These are phyloP conservation scores for Kluyveromyces siamensis DNA, from an alignment of 805 yeast genomes.

Conservation along the genomic window DNA sequence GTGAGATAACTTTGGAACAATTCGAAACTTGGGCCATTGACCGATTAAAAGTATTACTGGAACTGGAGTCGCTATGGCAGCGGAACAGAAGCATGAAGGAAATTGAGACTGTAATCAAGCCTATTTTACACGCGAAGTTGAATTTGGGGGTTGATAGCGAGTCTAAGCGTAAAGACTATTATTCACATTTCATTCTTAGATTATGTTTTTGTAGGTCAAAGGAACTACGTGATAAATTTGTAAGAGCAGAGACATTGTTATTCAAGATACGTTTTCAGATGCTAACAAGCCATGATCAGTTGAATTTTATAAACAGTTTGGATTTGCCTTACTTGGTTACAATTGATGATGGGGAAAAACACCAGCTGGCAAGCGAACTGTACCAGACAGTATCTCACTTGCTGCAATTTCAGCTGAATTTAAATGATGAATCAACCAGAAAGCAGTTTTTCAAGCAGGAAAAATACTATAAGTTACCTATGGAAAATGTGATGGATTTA, in stretches of 20 bases:
- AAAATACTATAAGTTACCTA: constrained; percentile 74
- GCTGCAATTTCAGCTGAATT: constrained; percentile 26
- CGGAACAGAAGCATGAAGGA: constrained; percentile 59
- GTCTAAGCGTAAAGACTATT: constrained; percentile 83
- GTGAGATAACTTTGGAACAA: constrained; percentile 84
- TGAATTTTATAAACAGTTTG: constrained; percentile 54
- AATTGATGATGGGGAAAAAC: constrained; percentile 55
- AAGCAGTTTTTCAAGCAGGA: constrained; percentile 47
- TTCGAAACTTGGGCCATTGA: constrained; percentile 96
- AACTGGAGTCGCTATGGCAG: constrained; percentile 66
- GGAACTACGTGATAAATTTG: constrained; percentile 72
- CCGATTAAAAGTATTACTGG: constrained; percentile 71
- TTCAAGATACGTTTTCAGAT: constrained; percentile 65
- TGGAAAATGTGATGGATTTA: constrained; percentile 74
- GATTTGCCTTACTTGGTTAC: constrained; percentile 61
- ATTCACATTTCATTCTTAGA: constrained; percentile 81
- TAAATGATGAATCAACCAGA: constrained; percentile 37
- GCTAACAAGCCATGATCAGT: constrained; percentile 58
- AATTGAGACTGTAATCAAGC: constrained; percentile 54
- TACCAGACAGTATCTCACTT: constrained; percentile 43
- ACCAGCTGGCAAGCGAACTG: constrained; percentile 38
- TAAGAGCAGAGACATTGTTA: constrained; percentile 63
- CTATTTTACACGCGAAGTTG: constrained; percentile 51
- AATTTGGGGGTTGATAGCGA: constrained; percentile 43
- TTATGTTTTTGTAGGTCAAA: constrained; percentile 83